Conservation (phyloP, 805 yeast genomes). For the Zygosaccharomyces bailii region DNA sequence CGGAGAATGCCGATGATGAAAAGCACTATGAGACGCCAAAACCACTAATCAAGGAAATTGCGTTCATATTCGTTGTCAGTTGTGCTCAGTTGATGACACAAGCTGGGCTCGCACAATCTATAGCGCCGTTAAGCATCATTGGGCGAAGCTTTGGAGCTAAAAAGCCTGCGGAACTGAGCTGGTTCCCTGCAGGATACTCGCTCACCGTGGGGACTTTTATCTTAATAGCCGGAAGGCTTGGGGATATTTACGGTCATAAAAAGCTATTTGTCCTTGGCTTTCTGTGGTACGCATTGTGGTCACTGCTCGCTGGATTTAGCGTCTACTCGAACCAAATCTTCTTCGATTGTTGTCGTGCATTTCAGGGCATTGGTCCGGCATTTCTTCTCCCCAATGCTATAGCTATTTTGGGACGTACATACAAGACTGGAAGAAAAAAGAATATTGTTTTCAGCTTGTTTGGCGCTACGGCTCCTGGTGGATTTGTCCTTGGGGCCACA, state of each 20-base stretch:
- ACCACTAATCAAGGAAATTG: conserved; percentile 7
- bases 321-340: conserved; percentile 21
- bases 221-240: conserved; percentile 62
- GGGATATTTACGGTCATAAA: conserved; percentile 66
- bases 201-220: conserved; percentile 56
- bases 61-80: conserved; percentile 13
- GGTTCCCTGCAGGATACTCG: conserved; percentile 21
- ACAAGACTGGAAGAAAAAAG: conserved; percentile 47
- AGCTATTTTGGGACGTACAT: conserved; percentile 46
- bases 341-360: conserved; percentile 45
- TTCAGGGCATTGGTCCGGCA: conserved; percentile 66
- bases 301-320: conserved; percentile 56
- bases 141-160: conserved; percentile 18
- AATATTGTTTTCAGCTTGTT: conserved; percentile 53
- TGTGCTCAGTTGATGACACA: conserved; percentile 23
- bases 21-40: neutral
- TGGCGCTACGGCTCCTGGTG: conserved; percentile 62
- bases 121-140: conserved; percentile 20
- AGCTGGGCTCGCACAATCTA: conserved; percentile 21
- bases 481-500: conserved; percentile 53
- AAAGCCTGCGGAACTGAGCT: conserved; percentile 21
- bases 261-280: conserved; percentile 52
- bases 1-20: neutral
- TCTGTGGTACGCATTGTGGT: conserved; percentile 55
- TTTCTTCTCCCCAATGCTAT: conserved; percentile 55